phyloP scores from a whole-genome alignment of 495 filamentous ascomycete species.

The Neurospora sp. region DNA sequence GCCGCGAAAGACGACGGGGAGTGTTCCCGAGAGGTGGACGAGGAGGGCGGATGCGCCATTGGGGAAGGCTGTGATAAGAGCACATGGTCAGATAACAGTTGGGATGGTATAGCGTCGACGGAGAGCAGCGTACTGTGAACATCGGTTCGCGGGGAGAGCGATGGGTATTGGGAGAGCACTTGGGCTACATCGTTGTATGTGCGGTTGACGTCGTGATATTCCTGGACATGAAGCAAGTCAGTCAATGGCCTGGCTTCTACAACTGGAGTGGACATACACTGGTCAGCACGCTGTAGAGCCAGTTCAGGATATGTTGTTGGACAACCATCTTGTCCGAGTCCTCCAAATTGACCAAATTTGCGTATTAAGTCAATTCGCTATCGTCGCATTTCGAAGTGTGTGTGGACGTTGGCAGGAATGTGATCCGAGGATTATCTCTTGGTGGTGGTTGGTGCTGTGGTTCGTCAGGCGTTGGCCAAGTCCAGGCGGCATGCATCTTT shows the following conservation, averaged over 20 bases:
- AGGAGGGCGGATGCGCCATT: slow-evolving; percentile 81
- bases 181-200: slow-evolving; percentile 87
- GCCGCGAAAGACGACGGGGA: slow-evolving; percentile 83
- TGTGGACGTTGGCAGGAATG: neutral
- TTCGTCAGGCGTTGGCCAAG: neutral
- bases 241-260: neutral
- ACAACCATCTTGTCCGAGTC: slow-evolving; percentile 53
- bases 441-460: neutral
- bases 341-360: neutral
- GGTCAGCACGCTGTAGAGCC: slow-evolving; percentile 84
- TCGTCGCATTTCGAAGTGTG: neutral
- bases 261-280: slow-evolving; percentile 42
- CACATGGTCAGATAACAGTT: neutral
- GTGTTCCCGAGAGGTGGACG: slow-evolving; percentile 72
- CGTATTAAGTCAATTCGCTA: neutral
- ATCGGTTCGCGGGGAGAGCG: slow-evolving; percentile 82
- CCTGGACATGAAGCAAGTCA: slow-evolving; percentile 39
- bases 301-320: slow-evolving; percentile 80
- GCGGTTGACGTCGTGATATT: slow-evolving; percentile 85
- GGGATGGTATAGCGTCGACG: neutral
- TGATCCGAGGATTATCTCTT: neutral
- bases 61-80: slow-evolving; percentile 60
- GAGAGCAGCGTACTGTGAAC: slow-evolving; percentile 70
- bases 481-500: neutral
- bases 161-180: slow-evolving; percentile 69